Conservation (phyloP, 352 stramenopile genomes). For the Phytophthora nicotianae region DNA sequence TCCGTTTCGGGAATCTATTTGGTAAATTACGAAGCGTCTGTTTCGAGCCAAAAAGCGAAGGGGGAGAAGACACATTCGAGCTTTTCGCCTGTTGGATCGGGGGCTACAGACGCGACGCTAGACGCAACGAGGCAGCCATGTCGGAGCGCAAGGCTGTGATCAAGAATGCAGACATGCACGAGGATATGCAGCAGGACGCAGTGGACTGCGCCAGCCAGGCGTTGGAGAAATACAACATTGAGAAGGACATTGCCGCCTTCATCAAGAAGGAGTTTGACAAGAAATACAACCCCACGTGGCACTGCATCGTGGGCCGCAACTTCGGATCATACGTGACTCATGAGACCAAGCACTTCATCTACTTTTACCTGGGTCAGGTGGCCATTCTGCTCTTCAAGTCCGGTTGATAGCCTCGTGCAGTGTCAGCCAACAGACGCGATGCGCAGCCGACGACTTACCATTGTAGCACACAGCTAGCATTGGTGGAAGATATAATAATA, state of each 20-base stretch:
- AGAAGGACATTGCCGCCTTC: slow-evolving; percentile 95
- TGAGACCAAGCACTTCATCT: slow-evolving; percentile 95
- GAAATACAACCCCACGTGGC: slow-evolving; percentile 93
- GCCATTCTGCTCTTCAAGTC: slow-evolving; percentile 96
- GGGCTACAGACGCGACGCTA: slow-evolving; percentile 9
- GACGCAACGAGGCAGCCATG: slow-evolving; percentile 47
- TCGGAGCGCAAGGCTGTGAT: slow-evolving; percentile 98
- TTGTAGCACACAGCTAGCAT: slow-evolving; percentile 12
- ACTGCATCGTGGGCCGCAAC: slow-evolving; percentile 95
- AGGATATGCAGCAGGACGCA: slow-evolving; percentile 99
- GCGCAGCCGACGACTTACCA: slow-evolving; percentile 14
- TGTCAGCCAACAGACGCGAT: slow-evolving; percentile 2
- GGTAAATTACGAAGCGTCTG: slow-evolving; percentile 18
- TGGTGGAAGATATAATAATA: slow-evolving; percentile 34
- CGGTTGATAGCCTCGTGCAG: slow-evolving; percentile 48
- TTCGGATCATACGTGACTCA: slow-evolving; percentile 95
- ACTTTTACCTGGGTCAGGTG: slow-evolving; percentile 95
- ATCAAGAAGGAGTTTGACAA: slow-evolving; percentile 95
- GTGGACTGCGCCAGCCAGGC: slow-evolving; percentile 98
- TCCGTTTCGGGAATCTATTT: slow-evolving; percentile 28
- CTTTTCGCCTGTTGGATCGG: slow-evolving; percentile 30
- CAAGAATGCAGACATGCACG: slow-evolving; percentile 99
- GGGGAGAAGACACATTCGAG: slow-evolving; percentile 28
- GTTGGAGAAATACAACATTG: slow-evolving; percentile 99
- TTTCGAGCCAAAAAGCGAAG: slow-evolving; percentile 20